Evolutionary conservation across 768 basidiomycete species (phyloP).

Genomic region (Boletus insuetus): DNA sequence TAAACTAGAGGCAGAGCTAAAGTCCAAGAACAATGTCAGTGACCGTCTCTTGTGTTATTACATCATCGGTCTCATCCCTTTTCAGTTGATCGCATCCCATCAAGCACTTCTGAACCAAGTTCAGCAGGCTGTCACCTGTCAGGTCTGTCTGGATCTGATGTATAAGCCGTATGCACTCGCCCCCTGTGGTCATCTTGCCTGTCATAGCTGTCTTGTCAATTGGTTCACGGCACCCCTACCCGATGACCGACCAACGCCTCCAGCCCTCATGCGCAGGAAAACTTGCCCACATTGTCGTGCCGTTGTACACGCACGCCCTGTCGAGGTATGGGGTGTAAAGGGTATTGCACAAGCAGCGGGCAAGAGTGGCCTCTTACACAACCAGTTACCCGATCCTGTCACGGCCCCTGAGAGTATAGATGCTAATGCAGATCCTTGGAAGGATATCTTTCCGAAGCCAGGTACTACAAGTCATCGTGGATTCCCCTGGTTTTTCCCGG

Average conservation of each 20-base stretch:
- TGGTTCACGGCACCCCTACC: constrained; percentile 63
- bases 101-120: constrained; percentile 51
- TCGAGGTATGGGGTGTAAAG: constrained; percentile 48
- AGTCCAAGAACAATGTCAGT: constrained; percentile 39
- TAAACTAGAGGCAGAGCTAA: constrained; percentile 45
- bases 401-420: constrained; percentile 27
- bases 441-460: constrained; percentile 50
- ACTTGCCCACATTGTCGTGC: constrained; percentile 46
- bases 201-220: constrained; percentile 65
- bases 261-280: constrained; percentile 36
- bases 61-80: not conserved
- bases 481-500: constrained; percentile 27
- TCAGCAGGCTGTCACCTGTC: constrained; percentile 67
- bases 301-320: constrained; percentile 42
- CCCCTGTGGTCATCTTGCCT: constrained; percentile 74
- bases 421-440: constrained; percentile 57
- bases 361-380: constrained; percentile 49
- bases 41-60: not conserved
- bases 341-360: constrained; percentile 44
- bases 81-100: constrained; percentile 51
- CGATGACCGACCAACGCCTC: constrained; percentile 24
- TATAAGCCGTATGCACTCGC: constrained; percentile 71
- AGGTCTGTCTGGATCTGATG: constrained; percentile 76
- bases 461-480: constrained; percentile 1
- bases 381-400: constrained; percentile 23